A percentile compares a stretch with the other conserved stretches of the same genome.
These are phyloP conservation scores for Lizonia empirigonia DNA, from an alignment of 2,329 filamentous ascomycete species.

Conservation along the genomic window DNA sequence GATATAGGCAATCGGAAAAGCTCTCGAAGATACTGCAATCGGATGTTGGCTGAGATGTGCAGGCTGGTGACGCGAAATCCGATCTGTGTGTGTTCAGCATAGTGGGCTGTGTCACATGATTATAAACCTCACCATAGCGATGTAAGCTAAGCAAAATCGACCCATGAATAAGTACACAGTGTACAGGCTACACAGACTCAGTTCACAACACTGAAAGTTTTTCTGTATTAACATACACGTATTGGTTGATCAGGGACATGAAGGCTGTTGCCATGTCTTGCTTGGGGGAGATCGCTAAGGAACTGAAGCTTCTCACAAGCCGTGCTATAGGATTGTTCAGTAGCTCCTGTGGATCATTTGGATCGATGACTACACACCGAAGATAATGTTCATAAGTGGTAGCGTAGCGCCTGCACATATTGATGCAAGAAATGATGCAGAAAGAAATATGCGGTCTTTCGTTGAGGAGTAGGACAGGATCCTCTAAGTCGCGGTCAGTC, in stretches of 20 bases:
- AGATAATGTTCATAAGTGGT: constrained; percentile 64
- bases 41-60: constrained; percentile 34
- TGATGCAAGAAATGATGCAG: constrained; percentile 24
- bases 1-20: constrained; percentile 34
- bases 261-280: constrained; percentile 10
- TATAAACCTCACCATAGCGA: constrained; percentile 55
- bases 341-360: background rate
- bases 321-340: constrained; percentile 9
- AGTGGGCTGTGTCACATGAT: background rate
- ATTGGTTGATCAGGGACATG: constrained; percentile 26
- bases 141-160: constrained; percentile 60
- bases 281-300: background rate
- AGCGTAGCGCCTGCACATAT: constrained; percentile 38
- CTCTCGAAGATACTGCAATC: constrained; percentile 30
- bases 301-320: constrained; percentile 23
- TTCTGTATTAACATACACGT: constrained; percentile 16
- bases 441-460: constrained; percentile 22
- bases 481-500: constrained; percentile 17
- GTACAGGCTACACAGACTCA: constrained; percentile 36
- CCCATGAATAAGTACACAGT: constrained; percentile 65
- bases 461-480: constrained; percentile 28
- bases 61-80: constrained; percentile 35
- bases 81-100: constrained; percentile 23
- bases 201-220: background rate
- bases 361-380: constrained; percentile 52